Base-by-base conservation (phyloP, 257 asterid species). In the Solanum chilense region DNA sequence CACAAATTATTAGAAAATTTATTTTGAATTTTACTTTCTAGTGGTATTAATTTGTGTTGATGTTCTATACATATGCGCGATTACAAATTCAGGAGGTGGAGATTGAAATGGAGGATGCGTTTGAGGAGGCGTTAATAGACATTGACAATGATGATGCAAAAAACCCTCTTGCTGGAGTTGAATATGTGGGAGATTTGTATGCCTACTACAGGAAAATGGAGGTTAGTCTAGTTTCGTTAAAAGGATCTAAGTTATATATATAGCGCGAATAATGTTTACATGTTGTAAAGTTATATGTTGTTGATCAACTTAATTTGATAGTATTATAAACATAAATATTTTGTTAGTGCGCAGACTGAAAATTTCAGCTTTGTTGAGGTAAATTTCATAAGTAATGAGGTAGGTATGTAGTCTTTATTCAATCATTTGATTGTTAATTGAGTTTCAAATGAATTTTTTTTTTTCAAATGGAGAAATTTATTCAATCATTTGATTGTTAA, bases 31-130 rank as follows among this genome's bases (percentile, higher is more conserved):
- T 83, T 3, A 12, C 56, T 75, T 74, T 37, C 81, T 35, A 20
- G 5, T 37, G 18, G 8, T 25, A 66, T 25, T 66, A 66, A 74
- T 21, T 75, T 41, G 56, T 12, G 33, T 23, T 39, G 77, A 31
- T 33, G 77, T 15, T 29, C 5, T 18, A 9, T 13, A 60, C 47
- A 18, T 60, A 45, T 3, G 6, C 10, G 45, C 42, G 86, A 71
- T 33, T 9, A 4, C 2, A 77, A 77, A 25, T 90, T 49, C 25
- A 90, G 90, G 41, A 92, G 93, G 98, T 95, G 92, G 99, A 96
- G 92, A 93, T 94, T 20, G 98, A 94, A 76, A 96, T 95, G 98
- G 99, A 94, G 76, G 98, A 96, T 89, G 92, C 92, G 81, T 93
- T 91, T 56, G 98, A 94, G 88, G 98, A 95, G 89, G 81, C 92